Evolutionary conservation across 164 flowering plant species (phyloP), one percentile per base, ranked within the genome.

Genomic region (Kingdonia uniflora): DNA sequence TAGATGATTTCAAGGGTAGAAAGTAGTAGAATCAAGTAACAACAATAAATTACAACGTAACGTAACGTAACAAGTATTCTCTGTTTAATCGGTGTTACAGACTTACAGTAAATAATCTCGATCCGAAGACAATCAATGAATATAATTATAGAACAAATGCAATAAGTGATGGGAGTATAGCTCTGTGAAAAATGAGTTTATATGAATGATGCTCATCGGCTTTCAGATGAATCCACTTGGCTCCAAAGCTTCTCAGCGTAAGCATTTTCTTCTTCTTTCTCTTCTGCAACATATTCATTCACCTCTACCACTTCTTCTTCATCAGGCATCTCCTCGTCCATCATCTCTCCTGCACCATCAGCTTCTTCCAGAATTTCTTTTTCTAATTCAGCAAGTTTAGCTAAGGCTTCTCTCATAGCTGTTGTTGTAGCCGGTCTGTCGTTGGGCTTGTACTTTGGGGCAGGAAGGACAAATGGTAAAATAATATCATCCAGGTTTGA

Each of bases 221-320:
- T 61, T 50, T 63, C 65, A 2, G 75, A 69, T 41, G 81, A 78
- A 56, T 78, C 91, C 39, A 85, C 81, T 70, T 82, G 87, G 63
- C 74, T 75, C 97, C 97, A 86, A 2, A 89, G 76, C 38, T 54
- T 61, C 52, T 82, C 79, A 5, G 90, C 94, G 59, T 82, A 89
- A 42, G 68, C 77, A 60, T 75, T 82, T 21, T 84, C 95, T 51
- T 89, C 87, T 59, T 80, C 84, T 49, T 66, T 75, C 67, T 80
- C 79, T 62, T 68, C 70, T 4, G 29, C 49, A 19, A 66, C 71
- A 62, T 41, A 65, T 26, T 65, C 68, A 16, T 55, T 52, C 48
- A 59, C 62, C 29, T 68, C 76, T 26, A 49, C 58, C 26, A 56
- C 64, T 49, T 48, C 65, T 54, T 74, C 84, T 42, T 79, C 88